A percentile compares a stretch with the other conserved stretches of the same genome.
These are phyloP conservation scores for Blastomyces parvus DNA, from an alignment of 2,329 filamentous ascomycete species.

Conservation along the genomic window DNA sequence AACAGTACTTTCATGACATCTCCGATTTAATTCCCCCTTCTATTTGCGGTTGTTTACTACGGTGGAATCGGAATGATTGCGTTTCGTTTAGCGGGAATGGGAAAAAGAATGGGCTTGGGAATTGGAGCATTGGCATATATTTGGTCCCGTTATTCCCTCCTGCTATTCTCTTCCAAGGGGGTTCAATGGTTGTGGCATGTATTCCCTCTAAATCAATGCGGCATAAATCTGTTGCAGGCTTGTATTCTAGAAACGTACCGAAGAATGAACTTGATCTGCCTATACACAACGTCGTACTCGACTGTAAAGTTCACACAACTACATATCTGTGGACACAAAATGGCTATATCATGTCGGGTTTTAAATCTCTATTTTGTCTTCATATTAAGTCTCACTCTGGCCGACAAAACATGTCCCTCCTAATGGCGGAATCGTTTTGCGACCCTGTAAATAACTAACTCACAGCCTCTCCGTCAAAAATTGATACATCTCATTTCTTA, in stretches of 20 bases:
- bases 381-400: not conserved
- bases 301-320: not conserved
- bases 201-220: not conserved
- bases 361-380: too few relatives aligned
- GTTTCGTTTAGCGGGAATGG: not conserved
- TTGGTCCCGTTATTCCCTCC: not conserved
- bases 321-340: not conserved
- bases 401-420: not conserved
- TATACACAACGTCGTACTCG: not conserved
- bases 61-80: not conserved
- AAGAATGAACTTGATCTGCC: not conserved
- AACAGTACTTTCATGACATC: too few relatives aligned
- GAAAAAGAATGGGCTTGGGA: not conserved
- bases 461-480: conserved; percentile 7
- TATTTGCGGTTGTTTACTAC: not conserved
- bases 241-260: not conserved
- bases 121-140: not conserved
- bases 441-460: not conserved
- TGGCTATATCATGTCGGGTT: too few relatives aligned
- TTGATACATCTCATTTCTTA: not conserved
- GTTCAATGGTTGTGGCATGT: not conserved
- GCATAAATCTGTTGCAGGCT: not conserved
- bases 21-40: not conserved
- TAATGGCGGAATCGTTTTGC: not conserved
- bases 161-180: not conserved